phyloP scores from a whole-genome alignment of 768 basidiomycete genomes.

The Panus rudis region DNA sequence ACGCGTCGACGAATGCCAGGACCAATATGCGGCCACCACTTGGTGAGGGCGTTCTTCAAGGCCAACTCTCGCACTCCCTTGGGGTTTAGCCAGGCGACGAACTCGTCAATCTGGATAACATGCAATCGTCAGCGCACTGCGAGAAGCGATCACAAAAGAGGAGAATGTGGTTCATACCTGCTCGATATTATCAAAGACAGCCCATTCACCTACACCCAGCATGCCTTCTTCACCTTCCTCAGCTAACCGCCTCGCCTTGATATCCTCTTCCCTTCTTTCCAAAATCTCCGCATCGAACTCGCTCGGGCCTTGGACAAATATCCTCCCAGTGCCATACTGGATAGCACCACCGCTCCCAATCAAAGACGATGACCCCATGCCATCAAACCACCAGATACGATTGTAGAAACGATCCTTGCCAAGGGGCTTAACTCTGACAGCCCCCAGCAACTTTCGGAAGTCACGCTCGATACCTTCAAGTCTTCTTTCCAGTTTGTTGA shows the following conservation, averaged over 20 bases:
- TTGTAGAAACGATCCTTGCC: slow-evolving; percentile 94
- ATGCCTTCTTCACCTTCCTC: slow-evolving; percentile 79
- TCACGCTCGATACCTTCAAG: slow-evolving; percentile 89
- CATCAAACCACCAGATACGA: slow-evolving; percentile 98
- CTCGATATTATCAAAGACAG: slow-evolving; percentile 78
- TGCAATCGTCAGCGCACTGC: slow-evolving; percentile 4
- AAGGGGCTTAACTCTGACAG: slow-evolving; percentile 79
- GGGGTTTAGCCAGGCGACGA: slow-evolving; percentile 83
- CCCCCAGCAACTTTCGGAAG: slow-evolving; percentile 83
- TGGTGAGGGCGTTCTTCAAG: slow-evolving; percentile 67
- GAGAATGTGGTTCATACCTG: slow-evolving; percentile 50
- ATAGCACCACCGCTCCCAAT: slow-evolving; percentile 72
- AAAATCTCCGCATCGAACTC: slow-evolving; percentile 73
- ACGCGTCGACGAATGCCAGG: slow-evolving; percentile 72
- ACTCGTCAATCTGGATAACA: slow-evolving; percentile 62
- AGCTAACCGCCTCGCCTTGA: slow-evolving; percentile 54
- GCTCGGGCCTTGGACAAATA: slow-evolving; percentile 92
- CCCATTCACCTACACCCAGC: slow-evolving; percentile 80
- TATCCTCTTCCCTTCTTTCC: slow-evolving; percentile 45
- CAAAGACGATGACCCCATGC: slow-evolving; percentile 79
- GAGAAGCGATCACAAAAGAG: not conserved
- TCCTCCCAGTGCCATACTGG: slow-evolving; percentile 80
- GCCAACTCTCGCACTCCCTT: slow-evolving; percentile 87
- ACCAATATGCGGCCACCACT: slow-evolving; percentile 80
- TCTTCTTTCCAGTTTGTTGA: slow-evolving; percentile 71